Evolutionary conservation across 345 rosid genomes (phyloP).

Genomic region (Brassica incana): DNA sequence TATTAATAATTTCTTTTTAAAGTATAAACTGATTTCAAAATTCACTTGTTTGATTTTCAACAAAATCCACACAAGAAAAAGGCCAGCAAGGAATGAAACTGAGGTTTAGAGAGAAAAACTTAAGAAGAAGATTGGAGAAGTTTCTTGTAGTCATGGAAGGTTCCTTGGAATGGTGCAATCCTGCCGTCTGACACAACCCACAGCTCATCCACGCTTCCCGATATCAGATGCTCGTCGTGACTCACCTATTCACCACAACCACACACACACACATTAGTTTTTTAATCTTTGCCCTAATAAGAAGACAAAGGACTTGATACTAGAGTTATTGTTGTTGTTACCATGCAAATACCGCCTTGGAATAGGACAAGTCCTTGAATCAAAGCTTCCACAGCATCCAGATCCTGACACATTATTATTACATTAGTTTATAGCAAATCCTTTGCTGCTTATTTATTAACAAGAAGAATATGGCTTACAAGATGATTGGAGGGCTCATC

Average conservation of each 20-base stretch:
- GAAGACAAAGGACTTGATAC: neutral
- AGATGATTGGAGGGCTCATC: constrained; percentile 99
- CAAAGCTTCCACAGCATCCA: constrained; percentile 98
- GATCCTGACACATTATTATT: constrained; percentile 52
- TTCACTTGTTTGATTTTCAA: neutral
- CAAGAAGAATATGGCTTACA: constrained; percentile 51
- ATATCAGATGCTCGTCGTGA: constrained; percentile 95
- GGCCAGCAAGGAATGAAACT: constrained; percentile 11
- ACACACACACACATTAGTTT: neutral
- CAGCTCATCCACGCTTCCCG: constrained; percentile 94
- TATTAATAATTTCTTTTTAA: neutral
- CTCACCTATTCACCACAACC: constrained; percentile 63
- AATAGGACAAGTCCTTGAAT: constrained; percentile 95
- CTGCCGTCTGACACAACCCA: constrained; percentile 89
- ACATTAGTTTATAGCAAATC: constrained; percentile 3
- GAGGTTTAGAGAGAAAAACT: neutral
- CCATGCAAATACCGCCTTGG: constrained; percentile 99
- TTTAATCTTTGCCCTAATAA: neutral
- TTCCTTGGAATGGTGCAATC: constrained; percentile 75
- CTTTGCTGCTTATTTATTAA: constrained; percentile 5
- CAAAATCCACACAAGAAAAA: neutral
- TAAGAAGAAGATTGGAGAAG: constrained; percentile 60
- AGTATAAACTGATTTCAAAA: no score
- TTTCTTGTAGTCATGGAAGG: constrained; percentile 93
- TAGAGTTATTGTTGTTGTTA: constrained; percentile 18